Evolutionary conservation across 805 yeast species (phyloP), one percentile per base, ranked within the genome.

Genomic region (Lipomyces yamadae): DNA sequence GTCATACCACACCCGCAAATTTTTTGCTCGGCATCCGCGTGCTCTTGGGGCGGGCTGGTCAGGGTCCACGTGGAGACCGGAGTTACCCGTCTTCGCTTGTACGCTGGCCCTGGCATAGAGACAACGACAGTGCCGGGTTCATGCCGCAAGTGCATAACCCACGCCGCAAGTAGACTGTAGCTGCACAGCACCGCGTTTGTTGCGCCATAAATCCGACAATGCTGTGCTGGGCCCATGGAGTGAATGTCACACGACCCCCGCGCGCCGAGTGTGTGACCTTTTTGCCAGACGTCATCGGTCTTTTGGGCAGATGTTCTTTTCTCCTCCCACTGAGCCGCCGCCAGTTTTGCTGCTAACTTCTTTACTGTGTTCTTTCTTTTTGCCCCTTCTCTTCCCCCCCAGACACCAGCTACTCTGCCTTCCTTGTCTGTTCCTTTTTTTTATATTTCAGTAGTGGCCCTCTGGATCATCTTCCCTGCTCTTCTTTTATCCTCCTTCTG

Each of bases 211-310:
- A 2, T 11, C 48, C 18, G 1, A 10, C 24, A 0, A 3, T 5
- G 1, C 4, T 7, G 3, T 24, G 15, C 24, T 42, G n/a, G 24
- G 24, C 48, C 5, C 48, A 15, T 42, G n/a, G 48, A 7, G 55
- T 24, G 8, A 52, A 52, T 52, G 55, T 52, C 55, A 52, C 55
- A 52, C 55, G 55, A 52, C 55, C 55, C 55, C 55, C 32, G 55
- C 55, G 24, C 34, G 55, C 24, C 24, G 24, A 24, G 30, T 29
- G 48, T 42, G 48, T 42, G 48, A 42, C 48, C 48, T 42, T 1
- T 24, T 24, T 24, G 24, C 48, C 48, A 42, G 48, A 42, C 48
- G 48, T 42, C 48, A 42, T 42, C 48, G 48, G n/a, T n/a, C n/a
- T 15, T 42, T 24, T 24, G 24, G 48, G 48, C 48, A 24, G 5